Evolutionary conservation across 2,329 filamentous ascomycete genomes (phyloP), one percentile per base, ranked within the genome.

Genomic region (Anthostomella pinea): DNA sequence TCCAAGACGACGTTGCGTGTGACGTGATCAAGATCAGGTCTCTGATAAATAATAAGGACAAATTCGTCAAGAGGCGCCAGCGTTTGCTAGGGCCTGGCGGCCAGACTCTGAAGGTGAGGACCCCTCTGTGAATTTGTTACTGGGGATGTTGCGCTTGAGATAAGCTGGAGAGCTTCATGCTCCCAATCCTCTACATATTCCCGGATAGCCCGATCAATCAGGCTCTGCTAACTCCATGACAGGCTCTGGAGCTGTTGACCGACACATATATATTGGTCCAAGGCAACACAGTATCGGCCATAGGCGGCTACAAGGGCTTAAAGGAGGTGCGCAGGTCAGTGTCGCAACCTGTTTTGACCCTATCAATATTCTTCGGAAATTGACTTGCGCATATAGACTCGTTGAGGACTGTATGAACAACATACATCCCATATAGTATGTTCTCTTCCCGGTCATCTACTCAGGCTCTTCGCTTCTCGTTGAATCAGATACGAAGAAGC

Each of bases 371-470:
- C n/a, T n/a, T n/a, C n/a, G n/a, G n/a, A n/a, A n/a, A n/a, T n/a
- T n/a, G n/a, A n/a, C n/a, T n/a, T n/a, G n/a, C n/a, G n/a, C n/a
- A n/a, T n/a, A n/a, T n/a, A n/a, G 89, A 34, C 81, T 96, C 14
- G 79, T 97, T 23, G 86, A 95, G 63, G 91, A 97, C 64, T 95
- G 89, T 68, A 97, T 98, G 93, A 79, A 79, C 56, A 98, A 98
- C 60, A 81, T 96, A 38, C 93, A 98, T 67, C 87, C 94, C 50
- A 95, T 98, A 66, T 97, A 98, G n/a, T n/a, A n/a, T n/a, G n/a
- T n/a, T n/a, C n/a, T n/a, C n/a, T n/a, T n/a, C n/a, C n/a, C n/a
- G n/a, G n/a, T n/a, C n/a, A n/a, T n/a, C n/a, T n/a, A n/a, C n/a
- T n/a, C n/a, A n/a, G n/a, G n/a, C n/a, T n/a, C n/a, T n/a, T n/a